Evolutionary conservation across 495 filamentous ascomycete species (phyloP), one percentile per base, ranked within the genome.

Genomic region (Pyrenula massariospora): DNA sequence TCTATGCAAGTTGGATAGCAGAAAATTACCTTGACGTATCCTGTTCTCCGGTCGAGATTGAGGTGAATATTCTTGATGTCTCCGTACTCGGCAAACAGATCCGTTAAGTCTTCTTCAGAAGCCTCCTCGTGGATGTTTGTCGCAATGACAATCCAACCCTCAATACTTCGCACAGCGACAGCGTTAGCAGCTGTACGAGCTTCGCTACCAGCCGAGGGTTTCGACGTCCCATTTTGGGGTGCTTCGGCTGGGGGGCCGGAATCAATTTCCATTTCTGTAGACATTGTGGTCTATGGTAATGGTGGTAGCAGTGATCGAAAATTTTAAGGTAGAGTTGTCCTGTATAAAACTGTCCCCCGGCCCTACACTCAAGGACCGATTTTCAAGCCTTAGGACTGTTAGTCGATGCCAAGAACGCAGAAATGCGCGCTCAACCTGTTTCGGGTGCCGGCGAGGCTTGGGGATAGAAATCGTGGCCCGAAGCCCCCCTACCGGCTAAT

Each of bases 111-210:
- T 71, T 99, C 94, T 73, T 99, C 94, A 63, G 84, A 89, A 19
- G 94, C 89, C 72, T 99, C 94, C 68, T 97, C 94, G 70, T 99
- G 93, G 48, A 97, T 89, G 68, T 97, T 96, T 20, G 91, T 95
- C 58, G 86, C 91, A 57, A 96, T 85, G 60, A 99, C 78, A 71
- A 99, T 97, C 94, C 94, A 99, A 61, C 94, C 94, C 69, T 99
- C 94, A 68, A 99, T 96, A 59, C 89, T 95, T 69, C 94, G 89
- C 54, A 99, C 94, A 12, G 92, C 94, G 3, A 88, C 89, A 24
- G 92, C 89, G 58, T 87, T 87, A 54, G 82, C 74, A 58, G 82
- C 76, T 51, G 92, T 95, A 66, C 86, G 83, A 21, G 80, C 70
- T 57, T 84, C 81, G 57, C 52, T 55, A 25, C 51, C 52, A 53